These are phyloP conservation scores for Rhodosporidiobolus odoratus DNA, from an alignment of 768 basidiomycete genomes.

Conservation along the genomic window DNA sequence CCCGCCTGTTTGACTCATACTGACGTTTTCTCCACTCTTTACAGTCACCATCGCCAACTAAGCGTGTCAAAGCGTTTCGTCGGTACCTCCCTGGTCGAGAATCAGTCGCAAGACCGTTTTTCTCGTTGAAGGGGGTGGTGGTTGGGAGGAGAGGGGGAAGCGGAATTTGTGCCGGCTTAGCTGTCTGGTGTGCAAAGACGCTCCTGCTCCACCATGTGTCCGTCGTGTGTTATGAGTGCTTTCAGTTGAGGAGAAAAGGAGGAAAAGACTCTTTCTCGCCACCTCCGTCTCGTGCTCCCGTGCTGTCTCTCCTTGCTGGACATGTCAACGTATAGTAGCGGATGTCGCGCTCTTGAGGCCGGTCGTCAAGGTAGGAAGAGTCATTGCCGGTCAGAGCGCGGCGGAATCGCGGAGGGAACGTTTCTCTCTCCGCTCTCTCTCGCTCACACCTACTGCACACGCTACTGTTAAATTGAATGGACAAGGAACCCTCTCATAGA, in stretches of 20 bases:
- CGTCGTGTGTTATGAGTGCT: not conserved
- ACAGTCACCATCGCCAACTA: slow-evolving; percentile 4
- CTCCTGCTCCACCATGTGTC: not conserved
- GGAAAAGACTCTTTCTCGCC: not conserved
- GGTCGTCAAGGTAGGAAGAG: no score
- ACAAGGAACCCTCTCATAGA: not conserved
- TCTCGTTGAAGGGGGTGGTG: no score
- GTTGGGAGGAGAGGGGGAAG: not conserved
- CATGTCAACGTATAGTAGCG: no score
- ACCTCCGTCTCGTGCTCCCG: not conserved
- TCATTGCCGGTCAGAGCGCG: not conserved
- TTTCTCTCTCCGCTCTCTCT: not conserved
- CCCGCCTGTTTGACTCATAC: not conserved
- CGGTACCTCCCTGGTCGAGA: not conserved
- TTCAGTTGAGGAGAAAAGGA: not conserved
- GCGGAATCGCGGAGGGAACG: no score
- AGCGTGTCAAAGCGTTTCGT: not conserved
- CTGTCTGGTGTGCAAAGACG: not conserved
- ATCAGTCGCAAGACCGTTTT: no score
- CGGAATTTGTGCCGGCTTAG: not conserved
- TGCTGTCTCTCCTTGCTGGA: not conserved
- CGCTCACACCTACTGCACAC: not conserved
- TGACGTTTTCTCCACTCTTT: not conserved
- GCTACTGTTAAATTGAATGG: not conserved
- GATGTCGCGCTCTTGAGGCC: no score